Evolutionary conservation across 192 early-diverging fungal species (phyloP).

Genomic region (Gonapodya prolifera): DNA sequence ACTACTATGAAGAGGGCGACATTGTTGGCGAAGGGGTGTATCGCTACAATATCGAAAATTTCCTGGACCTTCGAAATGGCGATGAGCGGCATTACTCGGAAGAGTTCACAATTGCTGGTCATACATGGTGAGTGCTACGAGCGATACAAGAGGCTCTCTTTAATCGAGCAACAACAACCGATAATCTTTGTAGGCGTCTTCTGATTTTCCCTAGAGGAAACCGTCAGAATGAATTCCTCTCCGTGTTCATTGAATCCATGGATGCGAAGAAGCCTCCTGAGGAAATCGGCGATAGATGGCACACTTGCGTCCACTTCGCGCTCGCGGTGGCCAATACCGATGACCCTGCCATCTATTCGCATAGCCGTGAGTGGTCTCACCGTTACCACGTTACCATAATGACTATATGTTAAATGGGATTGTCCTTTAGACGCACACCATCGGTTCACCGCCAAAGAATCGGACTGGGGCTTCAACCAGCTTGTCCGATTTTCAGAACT

Average conservation of each 20-base stretch:
- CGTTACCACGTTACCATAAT: background rate
- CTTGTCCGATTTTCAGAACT: conserved; percentile 46
- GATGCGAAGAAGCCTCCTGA: conserved; percentile 39
- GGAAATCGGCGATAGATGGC: conserved; percentile 43
- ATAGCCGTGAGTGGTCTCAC: conserved; percentile 4
- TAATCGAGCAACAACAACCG: too few relatives aligned
- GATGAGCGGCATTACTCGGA: background rate
- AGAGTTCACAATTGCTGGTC: background rate
- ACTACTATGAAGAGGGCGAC: background rate
- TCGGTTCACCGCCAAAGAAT: conserved; percentile 64
- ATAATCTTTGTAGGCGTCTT: conserved; percentile 62
- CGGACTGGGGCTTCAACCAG: conserved; percentile 92
- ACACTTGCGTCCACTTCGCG: conserved; percentile 70
- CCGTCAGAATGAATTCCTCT: conserved; percentile 47
- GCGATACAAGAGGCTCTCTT: too few relatives aligned
- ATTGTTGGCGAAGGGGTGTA: background rate
- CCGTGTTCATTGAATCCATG: conserved; percentile 77
- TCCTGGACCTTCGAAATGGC: background rate
- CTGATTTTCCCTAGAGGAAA: conserved; percentile 86
- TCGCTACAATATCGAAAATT: background rate
- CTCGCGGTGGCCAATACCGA: conserved; percentile 61
- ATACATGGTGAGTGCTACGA: background rate
- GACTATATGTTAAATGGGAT: background rate
- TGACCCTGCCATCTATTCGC: conserved; percentile 47
- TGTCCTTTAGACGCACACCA: conserved; percentile 49